Evolutionary conservation across 345 rosid genomes (phyloP).

Genomic region (Cochlearia excelsa): DNA sequence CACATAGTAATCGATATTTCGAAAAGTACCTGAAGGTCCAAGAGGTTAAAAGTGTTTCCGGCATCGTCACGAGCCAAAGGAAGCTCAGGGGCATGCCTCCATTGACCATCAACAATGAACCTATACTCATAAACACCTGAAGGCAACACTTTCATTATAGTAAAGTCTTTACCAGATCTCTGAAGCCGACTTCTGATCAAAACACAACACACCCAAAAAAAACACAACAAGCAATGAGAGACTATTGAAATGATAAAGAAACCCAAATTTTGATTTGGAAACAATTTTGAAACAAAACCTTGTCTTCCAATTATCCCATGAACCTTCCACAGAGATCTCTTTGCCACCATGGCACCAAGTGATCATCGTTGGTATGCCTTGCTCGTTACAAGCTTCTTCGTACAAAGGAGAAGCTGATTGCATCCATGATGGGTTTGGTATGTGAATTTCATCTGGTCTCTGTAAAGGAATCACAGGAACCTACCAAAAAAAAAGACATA

Average conservation of each 20-base stretch:
- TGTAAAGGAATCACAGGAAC: constrained; percentile 83
- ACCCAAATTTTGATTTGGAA: background rate
- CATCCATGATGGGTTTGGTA: constrained; percentile 61
- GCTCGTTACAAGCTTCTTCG: constrained; percentile 61
- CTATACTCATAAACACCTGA: constrained; percentile 93
- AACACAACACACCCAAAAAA: constrained; percentile 5
- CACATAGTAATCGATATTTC: no score
- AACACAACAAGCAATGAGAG: constrained; percentile 15
- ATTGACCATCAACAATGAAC: constrained; percentile 89
- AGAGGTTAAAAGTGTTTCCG: constrained; percentile 73
- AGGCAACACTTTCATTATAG: constrained; percentile 91
- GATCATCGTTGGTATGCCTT: constrained; percentile 88
- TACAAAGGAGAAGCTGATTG: constrained; percentile 42
- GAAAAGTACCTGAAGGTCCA: constrained; percentile 76
- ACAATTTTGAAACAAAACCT: constrained; percentile 42
- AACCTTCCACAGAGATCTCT: constrained; percentile 86
- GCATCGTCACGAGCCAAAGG: constrained; percentile 78
- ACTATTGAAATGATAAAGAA: background rate
- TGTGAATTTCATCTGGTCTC: constrained; percentile 83
- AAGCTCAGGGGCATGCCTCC: constrained; percentile 78
- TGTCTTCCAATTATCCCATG: constrained; percentile 93
- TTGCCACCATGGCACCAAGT: constrained; percentile 89
- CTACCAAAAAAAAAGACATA: constrained; percentile 38
- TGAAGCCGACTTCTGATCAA: constrained; percentile 76
- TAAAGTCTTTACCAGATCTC: constrained; percentile 91